Conservation (phyloP, 352 stramenopile species). For the Pythium aristosporum region DNA sequence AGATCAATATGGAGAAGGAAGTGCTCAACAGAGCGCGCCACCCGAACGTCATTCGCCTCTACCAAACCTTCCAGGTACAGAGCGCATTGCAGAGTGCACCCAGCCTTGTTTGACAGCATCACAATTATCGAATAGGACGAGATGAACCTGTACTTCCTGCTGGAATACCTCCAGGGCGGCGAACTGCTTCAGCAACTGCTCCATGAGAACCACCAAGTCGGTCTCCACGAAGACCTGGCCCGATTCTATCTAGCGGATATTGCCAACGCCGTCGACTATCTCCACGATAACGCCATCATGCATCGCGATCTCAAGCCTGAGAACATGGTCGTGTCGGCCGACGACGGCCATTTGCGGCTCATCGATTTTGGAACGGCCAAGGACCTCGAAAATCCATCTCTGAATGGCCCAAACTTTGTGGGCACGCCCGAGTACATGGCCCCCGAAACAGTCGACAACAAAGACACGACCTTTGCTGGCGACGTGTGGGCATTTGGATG, state of each 20-base stretch:
- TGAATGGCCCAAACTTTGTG: constrained; percentile 88
- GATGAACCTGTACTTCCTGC: constrained; percentile 94
- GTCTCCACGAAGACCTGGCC: constrained; percentile 72
- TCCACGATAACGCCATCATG: constrained; percentile 91
- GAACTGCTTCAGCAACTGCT: constrained; percentile 94
- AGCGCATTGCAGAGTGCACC: not conserved
- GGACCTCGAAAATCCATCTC: constrained; percentile 47
- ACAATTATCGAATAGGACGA: constrained; percentile 58
- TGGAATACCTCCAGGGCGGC: constrained; percentile 90
- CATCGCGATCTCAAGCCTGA: constrained; percentile 95
- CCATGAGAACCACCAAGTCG: constrained; percentile 69
- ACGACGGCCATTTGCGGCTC: constrained; percentile 62
- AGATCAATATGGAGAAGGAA: constrained; percentile 98
- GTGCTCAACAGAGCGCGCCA: constrained; percentile 89
- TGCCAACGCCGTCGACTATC: constrained; percentile 91
- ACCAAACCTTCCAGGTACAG: constrained; percentile 93
- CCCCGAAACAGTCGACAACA: constrained; percentile 84
- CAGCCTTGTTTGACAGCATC: not conserved
- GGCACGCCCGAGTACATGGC: constrained; percentile 88
- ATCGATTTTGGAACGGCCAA: constrained; percentile 88
- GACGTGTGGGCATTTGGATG: constrained; percentile 83
- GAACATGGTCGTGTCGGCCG: constrained; percentile 91
- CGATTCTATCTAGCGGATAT: constrained; percentile 89
- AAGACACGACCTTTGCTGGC: constrained; percentile 51
- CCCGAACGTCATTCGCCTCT: constrained; percentile 92